Conservation (phyloP, 345 rosid genomes). For the Jatropha curcas region DNA sequence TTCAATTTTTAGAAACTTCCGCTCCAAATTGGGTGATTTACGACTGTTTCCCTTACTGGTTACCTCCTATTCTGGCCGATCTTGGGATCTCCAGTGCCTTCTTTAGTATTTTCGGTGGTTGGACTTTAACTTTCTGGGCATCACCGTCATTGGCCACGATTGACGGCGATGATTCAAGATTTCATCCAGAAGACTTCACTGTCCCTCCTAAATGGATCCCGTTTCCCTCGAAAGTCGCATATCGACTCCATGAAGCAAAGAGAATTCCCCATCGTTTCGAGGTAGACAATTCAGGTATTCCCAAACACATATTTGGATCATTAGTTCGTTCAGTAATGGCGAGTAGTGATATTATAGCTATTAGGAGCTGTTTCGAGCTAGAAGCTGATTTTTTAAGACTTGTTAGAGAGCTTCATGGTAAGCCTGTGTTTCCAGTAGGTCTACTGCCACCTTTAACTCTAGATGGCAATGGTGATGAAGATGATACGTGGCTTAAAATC, state of each 20-base stretch:
- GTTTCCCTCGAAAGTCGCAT: no score
- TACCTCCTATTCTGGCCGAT: neutral
- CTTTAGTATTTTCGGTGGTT: neutral
- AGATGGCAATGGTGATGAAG: neutral
- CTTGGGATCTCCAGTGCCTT: neutral
- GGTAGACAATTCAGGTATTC: no score
- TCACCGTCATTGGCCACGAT: no score
- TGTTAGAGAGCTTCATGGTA: constrained; percentile 15
- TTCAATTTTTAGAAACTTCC: neutral
- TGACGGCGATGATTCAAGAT: no score
- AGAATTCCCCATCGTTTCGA: no score
- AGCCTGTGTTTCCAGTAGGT: constrained; percentile 23
- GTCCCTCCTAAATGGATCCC: no score
- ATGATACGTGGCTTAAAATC: neutral
- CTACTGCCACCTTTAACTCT: neutral
- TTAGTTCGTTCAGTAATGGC: neutral
- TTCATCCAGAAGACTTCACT: no score
- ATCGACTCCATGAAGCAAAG: no score
- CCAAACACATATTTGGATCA: no score
- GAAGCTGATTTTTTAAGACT: constrained; percentile 24
- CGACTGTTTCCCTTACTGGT: neutral
- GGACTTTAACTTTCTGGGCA: neutral
- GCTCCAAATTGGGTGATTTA: neutral
- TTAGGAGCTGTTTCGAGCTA: constrained; percentile 16
- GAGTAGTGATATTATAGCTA: constrained; percentile 20